Evolutionary conservation across 106 monocot genomes (phyloP), one percentile per base, ranked within the genome.

Genomic region (Dendrobium officinale): DNA sequence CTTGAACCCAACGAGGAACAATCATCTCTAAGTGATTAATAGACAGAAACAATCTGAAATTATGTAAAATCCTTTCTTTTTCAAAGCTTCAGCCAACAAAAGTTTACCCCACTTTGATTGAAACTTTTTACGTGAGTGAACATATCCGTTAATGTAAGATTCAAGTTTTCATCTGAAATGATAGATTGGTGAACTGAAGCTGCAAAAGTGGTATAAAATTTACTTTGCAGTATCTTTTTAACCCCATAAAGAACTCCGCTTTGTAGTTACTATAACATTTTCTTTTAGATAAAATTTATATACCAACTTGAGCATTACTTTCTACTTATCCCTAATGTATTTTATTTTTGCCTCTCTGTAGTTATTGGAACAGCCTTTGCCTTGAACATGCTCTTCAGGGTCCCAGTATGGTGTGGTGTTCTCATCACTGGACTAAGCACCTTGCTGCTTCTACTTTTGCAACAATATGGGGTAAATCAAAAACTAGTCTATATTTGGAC

Each of bases 351-450:
- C 55, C 13, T 51, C 10, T 82, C 82, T 85, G 56, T 86, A 97
- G 96, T 97, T 26, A 97, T 97, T 75, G 96, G 96, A 48, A 97
- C 94, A 67, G 96, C 96, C 26, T 97, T 97, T 92, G 96, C 96
- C 76, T 81, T 94, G 84, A 91, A 94, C 75, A 94, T 97, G 77
- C 90, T 97, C 78, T 97, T 97, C 78, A 83, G 58, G 19, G 76
- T 97, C 74, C 96, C 96, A 72, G 61, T 97, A 55, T 97, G 96
- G 96, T 89, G 88, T 84, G 96, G 96, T 79, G 96, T 97, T 82
- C 90, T 97, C 64, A 83, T 97, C 75, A 86, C 94, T 11, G 96
- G 96, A 61, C 82, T 94, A 42, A 97, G 96, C 80, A 97, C 96
- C 44, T 79, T 97, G 82, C 15, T 93, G 77, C 92, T 97, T 79